phyloP scores from a whole-genome alignment of 345 rosid species.

The Diplotaxis tenuifolia region DNA sequence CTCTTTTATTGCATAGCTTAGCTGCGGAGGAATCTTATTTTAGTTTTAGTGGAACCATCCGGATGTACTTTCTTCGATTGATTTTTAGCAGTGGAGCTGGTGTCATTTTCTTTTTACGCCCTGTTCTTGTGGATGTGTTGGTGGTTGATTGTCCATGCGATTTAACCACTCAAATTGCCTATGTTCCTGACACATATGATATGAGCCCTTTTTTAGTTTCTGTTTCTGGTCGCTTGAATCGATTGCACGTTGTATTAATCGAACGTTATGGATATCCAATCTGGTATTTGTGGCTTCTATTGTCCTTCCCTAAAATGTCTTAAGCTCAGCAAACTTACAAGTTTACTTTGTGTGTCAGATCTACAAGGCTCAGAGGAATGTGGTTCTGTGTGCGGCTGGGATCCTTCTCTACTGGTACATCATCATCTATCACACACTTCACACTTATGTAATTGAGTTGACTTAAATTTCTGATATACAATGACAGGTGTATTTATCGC shows the following conservation, averaged over 20 bases:
- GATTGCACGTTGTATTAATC: not conserved
- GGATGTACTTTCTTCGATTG: not conserved
- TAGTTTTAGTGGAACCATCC: not conserved
- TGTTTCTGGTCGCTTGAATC: too few species aligned
- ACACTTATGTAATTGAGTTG: not conserved
- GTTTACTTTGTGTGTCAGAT: constrained; percentile 47
- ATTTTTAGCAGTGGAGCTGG: not conserved
- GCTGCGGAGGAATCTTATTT: not conserved
- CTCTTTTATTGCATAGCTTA: too few species aligned
- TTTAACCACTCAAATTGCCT: not conserved
- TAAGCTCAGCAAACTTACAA: not conserved
- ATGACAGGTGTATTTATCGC: constrained; percentile 72
- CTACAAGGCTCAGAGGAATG: constrained; percentile 86
- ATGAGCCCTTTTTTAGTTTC: not conserved
- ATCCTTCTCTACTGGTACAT: constrained; percentile 83
- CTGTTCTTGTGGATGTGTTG: constrained; percentile 1
- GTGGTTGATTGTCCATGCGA: not conserved
- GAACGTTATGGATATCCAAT: not conserved
- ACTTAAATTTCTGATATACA: constrained; percentile 14
- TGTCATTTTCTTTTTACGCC: not conserved
- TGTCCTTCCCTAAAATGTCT: not conserved
- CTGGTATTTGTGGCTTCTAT: not conserved
- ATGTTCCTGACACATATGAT: not conserved
- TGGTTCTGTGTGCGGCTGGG: constrained; percentile 69
- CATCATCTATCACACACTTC: constrained; percentile 17